Conservation (phyloP, 371 early-diverging fungal species). For the Funneliformis caledonium region DNA sequence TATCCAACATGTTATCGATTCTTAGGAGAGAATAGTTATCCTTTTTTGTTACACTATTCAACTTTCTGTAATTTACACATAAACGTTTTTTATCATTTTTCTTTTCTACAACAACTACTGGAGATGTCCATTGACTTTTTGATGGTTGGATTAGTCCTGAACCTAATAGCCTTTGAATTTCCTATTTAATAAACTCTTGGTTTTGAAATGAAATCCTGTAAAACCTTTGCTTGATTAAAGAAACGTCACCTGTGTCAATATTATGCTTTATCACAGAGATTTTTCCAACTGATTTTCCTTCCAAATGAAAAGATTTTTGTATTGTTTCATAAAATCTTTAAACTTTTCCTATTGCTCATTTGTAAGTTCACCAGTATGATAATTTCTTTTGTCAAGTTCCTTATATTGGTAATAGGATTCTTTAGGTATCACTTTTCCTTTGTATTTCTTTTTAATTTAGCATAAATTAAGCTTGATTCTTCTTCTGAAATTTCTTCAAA, state of each 20-base stretch:
- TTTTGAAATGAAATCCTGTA: constrained; percentile 44
- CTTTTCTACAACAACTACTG: no score
- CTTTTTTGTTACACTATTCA: no score
- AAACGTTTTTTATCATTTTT: no score
- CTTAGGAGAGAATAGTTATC: no score
- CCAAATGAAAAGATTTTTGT: not conserved
- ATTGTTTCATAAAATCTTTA: no score
- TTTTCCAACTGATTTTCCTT: no score
- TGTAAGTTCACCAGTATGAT: no score
- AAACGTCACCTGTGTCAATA: constrained; percentile 41
- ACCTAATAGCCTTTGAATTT: constrained; percentile 46
- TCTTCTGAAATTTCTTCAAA: not conserved
- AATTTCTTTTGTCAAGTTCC: not conserved
- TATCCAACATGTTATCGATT: no score
- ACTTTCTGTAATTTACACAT: no score
- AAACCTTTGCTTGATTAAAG: constrained; percentile 21
- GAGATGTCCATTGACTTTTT: constrained; percentile 43
- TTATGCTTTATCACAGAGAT: constrained; percentile 23
- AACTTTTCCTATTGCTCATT: no score
- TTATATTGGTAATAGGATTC: not conserved
- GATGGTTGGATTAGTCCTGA: constrained; percentile 45
- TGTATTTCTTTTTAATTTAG: not conserved
- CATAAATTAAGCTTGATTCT: not conserved
- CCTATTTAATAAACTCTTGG: no score
- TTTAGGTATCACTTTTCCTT: no score